Percentiles rank a stretch among this genome's conserved stretches.
phyloP scores from a whole-genome alignment of 495 filamentous ascomycete species.

The Trichoderma erinaceum region DNA sequence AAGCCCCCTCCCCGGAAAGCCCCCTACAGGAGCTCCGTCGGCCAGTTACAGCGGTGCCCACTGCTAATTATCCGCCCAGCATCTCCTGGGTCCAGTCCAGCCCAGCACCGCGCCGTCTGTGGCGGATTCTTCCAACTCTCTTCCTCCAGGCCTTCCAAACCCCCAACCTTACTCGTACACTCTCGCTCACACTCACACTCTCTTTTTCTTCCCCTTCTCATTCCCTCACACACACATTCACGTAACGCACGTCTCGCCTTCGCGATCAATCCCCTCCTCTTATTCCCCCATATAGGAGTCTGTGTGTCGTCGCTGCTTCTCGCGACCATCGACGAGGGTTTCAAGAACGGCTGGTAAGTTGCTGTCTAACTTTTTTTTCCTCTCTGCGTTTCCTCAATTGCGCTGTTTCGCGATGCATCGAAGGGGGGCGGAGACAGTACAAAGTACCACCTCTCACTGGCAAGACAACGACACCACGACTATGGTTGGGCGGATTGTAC shows the following conservation, averaged over 20 bases:
- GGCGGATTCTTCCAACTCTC: slow-evolving; percentile 6
- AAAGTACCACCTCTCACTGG: background rate
- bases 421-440: background rate
- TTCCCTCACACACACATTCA: slow-evolving; percentile 6
- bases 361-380: background rate
- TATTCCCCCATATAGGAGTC: background rate
- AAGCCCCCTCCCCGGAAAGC: background rate
- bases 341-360: slow-evolving; percentile 9
- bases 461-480: slow-evolving; percentile 2
- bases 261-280: slow-evolving; percentile 3
- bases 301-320: slow-evolving; percentile 7
- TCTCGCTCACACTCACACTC: background rate
- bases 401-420: background rate
- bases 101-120: background rate
- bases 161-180: background rate
- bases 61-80: slow-evolving; percentile 6
- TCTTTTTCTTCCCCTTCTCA: background rate
- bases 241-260: slow-evolving; percentile 8
- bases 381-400: background rate
- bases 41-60: slow-evolving; percentile 8
- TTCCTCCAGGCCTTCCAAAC: slow-evolving; percentile 6
- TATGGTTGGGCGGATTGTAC: background rate
- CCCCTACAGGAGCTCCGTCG: slow-evolving; percentile 1
- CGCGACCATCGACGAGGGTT: slow-evolving; percentile 7
- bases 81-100: background rate